Evolutionary conservation across 805 yeast species (phyloP).

Genomic region (Wickerhamiella azyma): DNA sequence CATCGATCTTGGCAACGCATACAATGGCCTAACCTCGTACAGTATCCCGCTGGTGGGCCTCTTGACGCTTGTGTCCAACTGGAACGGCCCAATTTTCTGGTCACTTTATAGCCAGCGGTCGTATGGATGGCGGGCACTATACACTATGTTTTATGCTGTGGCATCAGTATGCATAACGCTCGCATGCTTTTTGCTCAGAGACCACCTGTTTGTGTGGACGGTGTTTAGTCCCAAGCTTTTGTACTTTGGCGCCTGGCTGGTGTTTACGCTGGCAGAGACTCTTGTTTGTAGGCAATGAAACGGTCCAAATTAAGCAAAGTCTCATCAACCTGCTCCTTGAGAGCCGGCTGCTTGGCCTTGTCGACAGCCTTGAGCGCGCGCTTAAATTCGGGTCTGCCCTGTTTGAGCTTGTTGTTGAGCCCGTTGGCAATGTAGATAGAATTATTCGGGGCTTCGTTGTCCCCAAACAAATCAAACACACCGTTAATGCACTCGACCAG

Average conservation of each 20-base stretch:
- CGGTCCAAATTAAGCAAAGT: slow-evolving; percentile 52
- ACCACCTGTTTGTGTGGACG: slow-evolving; percentile 92
- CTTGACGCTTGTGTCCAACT: slow-evolving; percentile 70
- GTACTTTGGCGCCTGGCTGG: slow-evolving; percentile 62
- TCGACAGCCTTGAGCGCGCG: slow-evolving; percentile 49
- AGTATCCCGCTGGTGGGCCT: slow-evolving; percentile 59
- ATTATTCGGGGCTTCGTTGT: slow-evolving; percentile 46
- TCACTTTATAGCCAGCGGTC: slow-evolving; percentile 31
- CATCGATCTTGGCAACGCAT: slow-evolving; percentile 79
- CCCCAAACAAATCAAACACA: slow-evolving; percentile 70
- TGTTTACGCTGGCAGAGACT: slow-evolving; percentile 17
- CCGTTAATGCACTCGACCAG: slow-evolving; percentile 49
- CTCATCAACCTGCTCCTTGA: slow-evolving; percentile 55
- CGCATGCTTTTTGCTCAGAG: slow-evolving; percentile 63
- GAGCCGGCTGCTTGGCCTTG: slow-evolving; percentile 41
- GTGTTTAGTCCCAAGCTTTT: slow-evolving; percentile 89
- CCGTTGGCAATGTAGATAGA: slow-evolving; percentile 48
- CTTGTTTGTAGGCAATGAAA: slow-evolving; percentile 59
- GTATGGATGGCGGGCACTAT: background rate
- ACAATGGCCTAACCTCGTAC: slow-evolving; percentile 71
- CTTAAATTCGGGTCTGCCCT: slow-evolving; percentile 36
- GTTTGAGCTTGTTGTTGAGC: slow-evolving; percentile 32
- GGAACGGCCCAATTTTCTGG: slow-evolving; percentile 80
- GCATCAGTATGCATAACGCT: slow-evolving; percentile 13
- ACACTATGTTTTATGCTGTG: slow-evolving; percentile 13